A percentile compares a stretch with the other conserved stretches of the same genome.
Conservation (phyloP, 108 stramenopile genomes). For the Aurantiochytrium sp. region DNA sequence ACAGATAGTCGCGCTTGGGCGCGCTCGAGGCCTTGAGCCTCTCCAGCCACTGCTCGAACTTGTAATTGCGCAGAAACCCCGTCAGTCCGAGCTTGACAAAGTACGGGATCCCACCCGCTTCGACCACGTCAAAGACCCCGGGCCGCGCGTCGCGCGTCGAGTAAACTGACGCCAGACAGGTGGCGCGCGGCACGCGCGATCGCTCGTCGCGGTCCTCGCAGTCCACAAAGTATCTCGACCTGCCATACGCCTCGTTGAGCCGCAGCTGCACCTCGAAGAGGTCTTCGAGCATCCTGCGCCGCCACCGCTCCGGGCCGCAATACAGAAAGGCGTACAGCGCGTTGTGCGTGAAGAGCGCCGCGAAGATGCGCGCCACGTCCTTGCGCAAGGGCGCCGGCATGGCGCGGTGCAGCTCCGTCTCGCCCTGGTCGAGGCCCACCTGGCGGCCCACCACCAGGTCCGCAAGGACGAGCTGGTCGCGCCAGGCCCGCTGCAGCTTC, state of each 20-base stretch:
- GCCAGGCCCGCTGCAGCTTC: not conserved
- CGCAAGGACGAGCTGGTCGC: not conserved
- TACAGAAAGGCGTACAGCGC: not conserved
- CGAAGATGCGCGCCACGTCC: not conserved
- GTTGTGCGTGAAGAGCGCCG: not conserved
- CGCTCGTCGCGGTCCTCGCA: not conserved
- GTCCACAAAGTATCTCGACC: not conserved
- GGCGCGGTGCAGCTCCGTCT: not conserved
- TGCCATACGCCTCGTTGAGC: not conserved
- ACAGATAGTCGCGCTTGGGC: not conserved
- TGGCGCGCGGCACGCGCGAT: not conserved
- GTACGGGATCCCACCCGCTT: not conserved
- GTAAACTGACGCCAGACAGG: not conserved
- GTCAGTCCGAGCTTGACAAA: not conserved
- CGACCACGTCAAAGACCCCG: not conserved
- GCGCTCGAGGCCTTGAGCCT: not conserved
- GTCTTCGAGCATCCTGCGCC: not conserved
- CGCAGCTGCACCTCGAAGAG: not conserved
- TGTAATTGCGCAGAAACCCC: not conserved
- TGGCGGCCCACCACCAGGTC: not conserved
- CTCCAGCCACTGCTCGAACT: not conserved
- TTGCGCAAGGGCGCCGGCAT: not conserved
- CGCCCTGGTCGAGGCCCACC: not conserved
- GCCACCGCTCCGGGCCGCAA: not conserved
- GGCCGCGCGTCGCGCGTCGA: not conserved